phyloP scores from a whole-genome alignment of 1,139 yeast genomes.

The Scheffersomyces cryptocercus region DNA sequence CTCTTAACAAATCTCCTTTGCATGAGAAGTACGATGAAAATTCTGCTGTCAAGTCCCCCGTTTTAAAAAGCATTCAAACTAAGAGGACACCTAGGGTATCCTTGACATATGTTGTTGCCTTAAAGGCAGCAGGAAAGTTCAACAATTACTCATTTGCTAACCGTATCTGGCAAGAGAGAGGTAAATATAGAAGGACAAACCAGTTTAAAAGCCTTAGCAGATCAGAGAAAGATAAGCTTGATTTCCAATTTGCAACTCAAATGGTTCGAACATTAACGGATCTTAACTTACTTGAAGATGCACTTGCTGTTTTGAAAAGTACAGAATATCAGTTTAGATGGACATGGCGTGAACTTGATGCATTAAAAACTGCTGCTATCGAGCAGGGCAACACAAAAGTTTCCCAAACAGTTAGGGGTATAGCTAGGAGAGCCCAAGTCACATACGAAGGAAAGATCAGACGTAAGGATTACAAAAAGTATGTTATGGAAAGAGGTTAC shows the following conservation, averaged over 20 bases:
- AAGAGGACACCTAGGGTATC: constrained; percentile 47
- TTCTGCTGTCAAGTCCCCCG: constrained; percentile 28
- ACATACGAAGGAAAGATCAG: constrained; percentile 43
- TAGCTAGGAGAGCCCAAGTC: constrained; percentile 32
- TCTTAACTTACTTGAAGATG: constrained; percentile 63
- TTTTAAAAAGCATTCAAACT: constrained; percentile 13
- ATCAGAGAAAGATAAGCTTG: constrained; percentile 47
- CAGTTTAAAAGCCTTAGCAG: constrained; percentile 43
- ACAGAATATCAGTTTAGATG: constrained; percentile 72
- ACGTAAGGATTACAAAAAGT: constrained; percentile 32
- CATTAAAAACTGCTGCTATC: constrained; percentile 48
- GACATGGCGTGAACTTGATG: constrained; percentile 60
- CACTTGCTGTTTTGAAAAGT: constrained; percentile 64
- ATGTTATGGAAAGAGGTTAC: constrained; percentile 34
- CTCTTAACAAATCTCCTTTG: constrained; percentile 14
- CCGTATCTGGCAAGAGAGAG: constrained; percentile 75
- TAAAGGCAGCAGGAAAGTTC: constrained; percentile 64
- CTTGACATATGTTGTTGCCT: constrained; percentile 58
- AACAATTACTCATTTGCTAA: constrained; percentile 59
- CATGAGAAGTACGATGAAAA: neutral
- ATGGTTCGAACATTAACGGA: constrained; percentile 59
- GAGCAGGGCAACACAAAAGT: constrained; percentile 49
- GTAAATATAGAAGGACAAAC: constrained; percentile 60
- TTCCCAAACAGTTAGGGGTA: constrained; percentile 35
- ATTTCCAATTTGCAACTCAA: constrained; percentile 67